Base-by-base conservation (phyloP, 2,329 filamentous ascomycete species). In the Lizonia empirigonia region DNA sequence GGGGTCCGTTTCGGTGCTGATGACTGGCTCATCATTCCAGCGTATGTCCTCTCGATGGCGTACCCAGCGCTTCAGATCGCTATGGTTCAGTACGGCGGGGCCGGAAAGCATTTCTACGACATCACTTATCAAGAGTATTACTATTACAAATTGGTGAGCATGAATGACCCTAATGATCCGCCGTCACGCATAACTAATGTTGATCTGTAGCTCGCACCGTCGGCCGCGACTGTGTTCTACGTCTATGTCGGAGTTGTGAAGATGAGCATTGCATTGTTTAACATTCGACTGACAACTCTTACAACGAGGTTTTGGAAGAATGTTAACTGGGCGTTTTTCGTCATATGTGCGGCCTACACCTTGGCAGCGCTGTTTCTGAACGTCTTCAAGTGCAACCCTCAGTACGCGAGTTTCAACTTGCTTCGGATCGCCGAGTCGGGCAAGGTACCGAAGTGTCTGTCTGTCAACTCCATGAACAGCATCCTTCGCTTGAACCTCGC, bases 1-100 rank as follows among this genome's bases (percentile, higher is more conserved):
- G 36, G 45, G 5, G 36, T 48, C 30, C 45, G 37, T 22, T 48
- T 48, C n/a, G 45, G 45, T 30, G 45, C 45, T 22, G 45, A 48
- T 30, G 45, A 48, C 45, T 48, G 45, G 45, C 45, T 48, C 29
- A 41, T 48, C 37, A 48, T 48, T 30, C 45, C 45, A 16, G 45
- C 45, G 16, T 48, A 48, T 29, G 36, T 48, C 29, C 45, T 48
- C 16, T 27, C 45, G 30, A 48, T 48, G 36, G 36, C 36, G 16
- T 48, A 48, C 15, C 36, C 45, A 36, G 37, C 45, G 30, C 45
- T 48, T 13, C 45, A 48, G n/a, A 48, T 48, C 10, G 36, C 45
- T 23, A 48, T 48, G 45, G 45, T 48, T 13, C 36, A 41, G 29
- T 41, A 48, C 20, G 45, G 45, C 7, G 45, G 45, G 13, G 45